Percentiles rank a stretch among this genome's conserved stretches.
Evolutionary conservation across 2,329 filamentous ascomycete species (phyloP).

Genomic region (Endoconidiophora polonica): DNA sequence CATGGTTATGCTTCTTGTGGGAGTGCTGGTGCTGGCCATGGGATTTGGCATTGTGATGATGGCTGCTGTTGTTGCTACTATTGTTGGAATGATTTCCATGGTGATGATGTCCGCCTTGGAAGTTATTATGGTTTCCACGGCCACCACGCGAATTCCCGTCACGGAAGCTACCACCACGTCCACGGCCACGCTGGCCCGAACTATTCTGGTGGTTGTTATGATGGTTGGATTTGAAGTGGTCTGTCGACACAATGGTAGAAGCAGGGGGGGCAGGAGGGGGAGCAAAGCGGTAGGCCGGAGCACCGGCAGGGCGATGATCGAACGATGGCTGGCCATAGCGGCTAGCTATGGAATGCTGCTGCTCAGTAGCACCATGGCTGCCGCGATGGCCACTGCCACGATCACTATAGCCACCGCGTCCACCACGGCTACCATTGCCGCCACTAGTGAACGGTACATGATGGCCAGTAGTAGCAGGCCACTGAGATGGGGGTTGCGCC

Average conservation of each 20-base stretch:
- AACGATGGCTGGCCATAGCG: constrained; percentile 9
- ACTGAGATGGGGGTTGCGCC: constrained; percentile 21
- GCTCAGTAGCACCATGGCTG: constrained; percentile 7
- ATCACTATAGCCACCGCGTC: constrained; percentile 25
- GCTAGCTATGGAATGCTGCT: constrained; percentile 8
- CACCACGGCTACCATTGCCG: constrained; percentile 1
- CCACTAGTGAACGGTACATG: constrained; percentile 13
- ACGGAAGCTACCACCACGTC: constrained; percentile 22
- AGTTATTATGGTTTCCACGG: constrained; percentile 30
- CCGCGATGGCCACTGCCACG: constrained; percentile 21
- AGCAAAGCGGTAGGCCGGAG: constrained; percentile 24
- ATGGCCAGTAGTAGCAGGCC: constrained; percentile 22
- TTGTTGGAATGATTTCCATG: constrained; percentile 18
- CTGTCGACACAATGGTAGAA: constrained; percentile 1
- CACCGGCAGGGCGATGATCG: constrained; percentile 6
- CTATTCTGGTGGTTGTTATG: constrained; percentile 16
- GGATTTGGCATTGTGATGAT: constrained; percentile 15
- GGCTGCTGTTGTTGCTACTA: constrained; percentile 13
- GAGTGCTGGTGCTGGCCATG: constrained; percentile 1
- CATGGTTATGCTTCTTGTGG: constrained; percentile 2
- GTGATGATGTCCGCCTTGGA: constrained; percentile 20
- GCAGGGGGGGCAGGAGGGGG: constrained; percentile 24
- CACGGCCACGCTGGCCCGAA: constrained; percentile 20
- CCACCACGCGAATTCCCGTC: constrained; percentile 25
- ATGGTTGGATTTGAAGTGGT: constrained; percentile 20